phyloP scores from a whole-genome alignment of 345 rosid genomes.

The thale cress (Arabidopsis thaliana) region DNA sequence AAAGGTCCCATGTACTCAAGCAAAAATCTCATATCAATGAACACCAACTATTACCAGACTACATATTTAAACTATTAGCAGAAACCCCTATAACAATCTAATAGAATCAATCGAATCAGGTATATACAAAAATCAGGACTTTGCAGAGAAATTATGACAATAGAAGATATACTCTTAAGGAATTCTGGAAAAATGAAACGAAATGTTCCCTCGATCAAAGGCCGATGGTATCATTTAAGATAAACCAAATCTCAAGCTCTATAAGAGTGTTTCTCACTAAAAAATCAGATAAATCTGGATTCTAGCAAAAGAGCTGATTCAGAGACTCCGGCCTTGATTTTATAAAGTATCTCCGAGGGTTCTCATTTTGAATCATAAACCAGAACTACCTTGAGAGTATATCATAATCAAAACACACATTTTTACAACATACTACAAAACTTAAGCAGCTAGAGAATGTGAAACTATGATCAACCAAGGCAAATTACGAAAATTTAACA shows the following conservation, averaged over 20 bases:
- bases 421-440: not conserved
- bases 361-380: constrained; percentile 28
- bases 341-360: constrained; percentile 20
- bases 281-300: constrained; percentile 1
- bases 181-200: constrained; percentile 8
- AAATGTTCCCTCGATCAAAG: constrained; percentile 45
- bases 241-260: constrained; percentile 44
- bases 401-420: not conserved
- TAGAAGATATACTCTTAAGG: not conserved
- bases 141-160: not conserved
- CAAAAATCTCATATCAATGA: no score
- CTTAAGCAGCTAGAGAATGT: not conserved
- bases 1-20: no score
- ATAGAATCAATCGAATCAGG: not conserved
- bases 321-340: constrained; percentile 42
- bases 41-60: not conserved
- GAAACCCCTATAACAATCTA: not conserved
- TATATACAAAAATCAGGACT: not conserved
- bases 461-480: not conserved
- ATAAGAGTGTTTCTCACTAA: constrained; percentile 36
- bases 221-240: constrained; percentile 39
- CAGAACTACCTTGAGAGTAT: not conserved
- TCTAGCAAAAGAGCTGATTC: constrained; percentile 35
- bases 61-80: not conserved
- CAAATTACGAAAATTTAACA: not conserved